A percentile compares a stretch with the other conserved stretches of the same genome.
Conservation (phyloP, 495 filamentous ascomycete species). For the Neurospora cerealis region DNA sequence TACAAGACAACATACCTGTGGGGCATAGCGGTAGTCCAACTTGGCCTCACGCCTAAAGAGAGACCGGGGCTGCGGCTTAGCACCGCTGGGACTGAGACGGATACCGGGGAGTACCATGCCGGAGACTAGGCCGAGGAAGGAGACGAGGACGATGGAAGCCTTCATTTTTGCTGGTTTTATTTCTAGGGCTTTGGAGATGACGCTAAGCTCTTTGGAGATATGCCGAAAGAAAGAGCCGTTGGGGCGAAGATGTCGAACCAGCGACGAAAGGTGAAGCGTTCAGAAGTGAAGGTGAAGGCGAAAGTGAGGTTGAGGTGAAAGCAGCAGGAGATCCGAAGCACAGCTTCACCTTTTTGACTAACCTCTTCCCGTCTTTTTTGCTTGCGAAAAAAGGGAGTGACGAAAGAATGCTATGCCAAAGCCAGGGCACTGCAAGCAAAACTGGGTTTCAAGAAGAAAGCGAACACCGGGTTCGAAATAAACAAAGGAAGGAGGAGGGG, state of each 20-base stretch:
- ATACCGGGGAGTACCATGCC: background rate
- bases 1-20: background rate
- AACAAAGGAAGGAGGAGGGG: background rate
- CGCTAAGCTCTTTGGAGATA: background rate
- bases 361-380: background rate
- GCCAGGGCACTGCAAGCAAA: background rate
- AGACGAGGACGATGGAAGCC: background rate
- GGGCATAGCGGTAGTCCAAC: background rate
- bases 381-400: background rate
- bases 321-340: background rate
- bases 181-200: background rate
- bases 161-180: background rate
- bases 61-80: background rate
- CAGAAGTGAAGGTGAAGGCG: background rate
- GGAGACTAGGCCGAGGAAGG: constrained; percentile 1
- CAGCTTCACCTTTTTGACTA: background rate
- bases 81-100: background rate
- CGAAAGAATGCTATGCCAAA: background rate
- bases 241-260: background rate
- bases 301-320: background rate
- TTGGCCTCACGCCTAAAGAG: background rate
- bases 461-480: background rate
- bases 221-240: background rate
- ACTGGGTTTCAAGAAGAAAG: background rate
- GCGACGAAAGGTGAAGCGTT: background rate